phyloP scores from a whole-genome alignment of 192 early-diverging fungal species.

The Rhizophagus clarus region DNA sequence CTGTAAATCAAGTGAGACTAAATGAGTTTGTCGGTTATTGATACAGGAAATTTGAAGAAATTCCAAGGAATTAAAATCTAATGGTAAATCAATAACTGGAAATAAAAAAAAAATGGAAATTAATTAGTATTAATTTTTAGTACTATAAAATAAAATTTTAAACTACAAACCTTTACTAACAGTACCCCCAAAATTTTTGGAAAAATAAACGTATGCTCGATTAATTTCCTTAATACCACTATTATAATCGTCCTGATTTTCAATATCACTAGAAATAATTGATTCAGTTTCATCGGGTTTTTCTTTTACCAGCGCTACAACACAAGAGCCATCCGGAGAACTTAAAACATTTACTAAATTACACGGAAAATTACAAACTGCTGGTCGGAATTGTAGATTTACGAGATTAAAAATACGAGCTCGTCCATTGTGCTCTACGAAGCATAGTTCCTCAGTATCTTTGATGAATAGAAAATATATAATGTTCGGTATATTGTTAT shows the following conservation, averaged over 20 bases:
- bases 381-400: slow-evolving; percentile 12
- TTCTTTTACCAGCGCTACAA: slow-evolving; percentile 27
- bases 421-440: slow-evolving; percentile 19
- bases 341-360: neutral
- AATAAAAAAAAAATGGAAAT: neutral
- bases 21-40: neutral
- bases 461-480: slow-evolving; percentile 23
- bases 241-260: neutral
- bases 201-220: neutral
- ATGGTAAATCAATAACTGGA: neutral
- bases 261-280: too few species aligned
- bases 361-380: slow-evolving; percentile 6
- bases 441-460: slow-evolving; percentile 19
- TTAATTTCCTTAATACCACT: neutral
- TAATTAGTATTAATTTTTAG: neutral
- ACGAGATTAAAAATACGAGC: slow-evolving; percentile 5
- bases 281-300: neutral
- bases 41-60: neutral
- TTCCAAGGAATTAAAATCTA: neutral
- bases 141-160: neutral
- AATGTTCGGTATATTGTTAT: neutral
- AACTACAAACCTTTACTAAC: neutral
- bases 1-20: slow-evolving; percentile 2
- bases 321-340: slow-evolving; percentile 28
- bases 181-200: neutral